These are phyloP conservation scores for Aspergillus nomiae DNA, from an alignment of 2,329 filamentous ascomycete genomes.

Conservation along the genomic window DNA sequence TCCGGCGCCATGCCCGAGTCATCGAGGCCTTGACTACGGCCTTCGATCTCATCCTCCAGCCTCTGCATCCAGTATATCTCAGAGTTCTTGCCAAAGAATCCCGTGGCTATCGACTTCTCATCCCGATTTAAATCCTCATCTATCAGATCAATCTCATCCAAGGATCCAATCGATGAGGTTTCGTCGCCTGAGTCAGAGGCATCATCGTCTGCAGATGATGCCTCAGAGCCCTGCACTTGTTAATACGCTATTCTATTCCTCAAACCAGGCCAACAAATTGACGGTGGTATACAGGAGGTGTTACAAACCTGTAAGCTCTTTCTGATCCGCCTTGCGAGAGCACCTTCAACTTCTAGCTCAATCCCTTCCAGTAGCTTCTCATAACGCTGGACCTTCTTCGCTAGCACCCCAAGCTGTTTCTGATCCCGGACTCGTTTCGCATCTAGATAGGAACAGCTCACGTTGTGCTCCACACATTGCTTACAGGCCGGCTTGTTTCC, in stretches of 20 bases:
- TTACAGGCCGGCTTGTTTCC: constrained; percentile 30
- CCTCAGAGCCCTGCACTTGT: neutral
- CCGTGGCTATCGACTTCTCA: constrained; percentile 37
- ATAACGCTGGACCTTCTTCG: constrained; percentile 28
- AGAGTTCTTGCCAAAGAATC: constrained; percentile 48
- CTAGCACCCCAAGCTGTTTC: constrained; percentile 30
- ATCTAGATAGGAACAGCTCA: constrained; percentile 33
- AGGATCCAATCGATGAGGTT: constrained; percentile 37
- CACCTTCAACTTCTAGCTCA: constrained; percentile 25
- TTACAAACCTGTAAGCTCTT: constrained; percentile 28
- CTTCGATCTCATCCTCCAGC: constrained; percentile 33
- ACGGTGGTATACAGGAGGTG: neutral
- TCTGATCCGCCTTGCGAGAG: constrained; percentile 25
- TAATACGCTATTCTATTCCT: neutral
- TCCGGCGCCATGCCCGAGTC: constrained; percentile 1
- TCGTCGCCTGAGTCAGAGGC: constrained; percentile 25
- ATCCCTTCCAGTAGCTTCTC: constrained; percentile 30
- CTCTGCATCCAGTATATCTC: constrained; percentile 47
- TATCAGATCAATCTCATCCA: constrained; percentile 43
- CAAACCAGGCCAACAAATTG: no score
- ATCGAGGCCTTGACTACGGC: constrained; percentile 16
- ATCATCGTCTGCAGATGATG: constrained; percentile 9
- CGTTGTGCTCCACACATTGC: constrained; percentile 29
- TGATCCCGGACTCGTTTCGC: constrained; percentile 40
- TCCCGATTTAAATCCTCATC: constrained; percentile 45